Percentiles rank a stretch among this genome's conserved stretches.
These are phyloP conservation scores for Ceratobasidium theobromae DNA, from an alignment of 1,284 basidiomycete species.

Conservation along the genomic window DNA sequence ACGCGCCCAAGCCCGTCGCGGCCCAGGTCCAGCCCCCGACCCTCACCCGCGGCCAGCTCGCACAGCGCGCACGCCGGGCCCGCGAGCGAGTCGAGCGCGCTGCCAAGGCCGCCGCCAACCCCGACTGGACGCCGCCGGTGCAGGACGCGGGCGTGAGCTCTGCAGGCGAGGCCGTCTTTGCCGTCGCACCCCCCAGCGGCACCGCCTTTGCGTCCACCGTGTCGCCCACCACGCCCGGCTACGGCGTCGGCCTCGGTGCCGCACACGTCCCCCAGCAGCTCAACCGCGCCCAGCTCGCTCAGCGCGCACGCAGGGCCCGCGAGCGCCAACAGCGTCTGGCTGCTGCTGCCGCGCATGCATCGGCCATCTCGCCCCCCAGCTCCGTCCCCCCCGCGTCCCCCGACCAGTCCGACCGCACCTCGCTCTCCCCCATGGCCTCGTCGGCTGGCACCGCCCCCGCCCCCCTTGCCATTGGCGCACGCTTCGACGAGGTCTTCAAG, in stretches of 20 bases:
- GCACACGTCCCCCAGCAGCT: slow-evolving; percentile 16
- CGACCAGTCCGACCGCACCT: not conserved
- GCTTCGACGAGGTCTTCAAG: slow-evolving; percentile 24
- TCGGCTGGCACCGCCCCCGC: not conserved
- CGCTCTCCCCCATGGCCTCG: slow-evolving; percentile 16
- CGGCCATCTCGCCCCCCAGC: not conserved
- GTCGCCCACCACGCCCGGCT: not conserved
- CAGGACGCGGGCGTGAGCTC: slow-evolving; percentile 6
- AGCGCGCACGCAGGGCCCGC: not conserved
- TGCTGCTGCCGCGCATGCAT: slow-evolving; percentile 3
- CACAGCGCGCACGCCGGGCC: slow-evolving; percentile 17
- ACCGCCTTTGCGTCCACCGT: not conserved
- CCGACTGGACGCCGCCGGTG: slow-evolving; percentile 3
- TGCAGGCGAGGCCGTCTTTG: slow-evolving; percentile 22
- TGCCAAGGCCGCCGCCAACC: not conserved
- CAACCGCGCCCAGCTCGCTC: slow-evolving; percentile 20
- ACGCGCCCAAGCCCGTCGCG: no score
- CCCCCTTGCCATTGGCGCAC: not conserved
- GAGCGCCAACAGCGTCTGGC: slow-evolving; percentile 21
- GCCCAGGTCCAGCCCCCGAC: slow-evolving; percentile 14
- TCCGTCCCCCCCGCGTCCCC: slow-evolving; percentile 16
- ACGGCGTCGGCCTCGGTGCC: slow-evolving; percentile 17
- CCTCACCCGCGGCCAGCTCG: slow-evolving; percentile 27
- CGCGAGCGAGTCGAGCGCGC: slow-evolving; percentile 29
- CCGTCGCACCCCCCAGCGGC: slow-evolving; percentile 23